These are phyloP conservation scores for Fusarium hainanense DNA, from an alignment of 2,329 filamentous ascomycete species.

Conservation along the genomic window DNA sequence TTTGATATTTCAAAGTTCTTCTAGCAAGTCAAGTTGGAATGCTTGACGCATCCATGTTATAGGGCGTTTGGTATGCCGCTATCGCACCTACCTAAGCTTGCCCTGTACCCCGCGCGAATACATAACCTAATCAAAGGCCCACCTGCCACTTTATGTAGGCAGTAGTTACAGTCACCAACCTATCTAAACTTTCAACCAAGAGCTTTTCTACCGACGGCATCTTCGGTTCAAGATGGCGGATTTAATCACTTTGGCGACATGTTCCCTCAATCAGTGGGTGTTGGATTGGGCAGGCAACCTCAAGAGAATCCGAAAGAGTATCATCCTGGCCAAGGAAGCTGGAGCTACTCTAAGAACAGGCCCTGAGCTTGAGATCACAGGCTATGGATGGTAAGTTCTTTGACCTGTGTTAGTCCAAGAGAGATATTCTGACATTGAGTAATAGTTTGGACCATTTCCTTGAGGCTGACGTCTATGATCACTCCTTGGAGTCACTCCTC, in stretches of 20 bases:
- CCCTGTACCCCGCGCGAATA: conserved; percentile 27
- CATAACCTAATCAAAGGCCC: conserved; percentile 17
- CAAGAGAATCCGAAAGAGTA: conserved; percentile 71
- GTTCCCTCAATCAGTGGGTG: conserved; percentile 54
- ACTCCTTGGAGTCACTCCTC: conserved; percentile 49
- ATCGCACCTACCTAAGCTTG: conserved; percentile 17
- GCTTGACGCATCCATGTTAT: background rate
- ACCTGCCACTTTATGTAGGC: conserved; percentile 12
- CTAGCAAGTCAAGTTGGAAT: background rate
- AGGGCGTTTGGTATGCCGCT: conserved; percentile 15
- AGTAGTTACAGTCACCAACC: background rate
- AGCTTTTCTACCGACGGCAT: background rate
- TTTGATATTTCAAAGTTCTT: background rate
- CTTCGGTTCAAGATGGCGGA: conserved; percentile 28
- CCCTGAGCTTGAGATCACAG: conserved; percentile 61
- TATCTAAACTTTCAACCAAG: background rate
- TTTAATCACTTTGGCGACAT: conserved; percentile 49
- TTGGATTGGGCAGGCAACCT: conserved; percentile 63
- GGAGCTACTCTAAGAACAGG: conserved; percentile 72
- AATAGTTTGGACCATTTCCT: conserved; percentile 72
- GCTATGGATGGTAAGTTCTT: conserved; percentile 42
- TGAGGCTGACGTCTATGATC: conserved; percentile 55
- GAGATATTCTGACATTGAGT: background rate
- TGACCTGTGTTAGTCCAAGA: background rate
- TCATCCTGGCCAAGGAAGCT: conserved; percentile 67